Percentiles rank a stretch among this genome's conserved stretches.
These are phyloP conservation scores for Thermomucor indicae-seudaticae DNA, from an alignment of 371 early-diverging fungal species.

Conservation along the genomic window DNA sequence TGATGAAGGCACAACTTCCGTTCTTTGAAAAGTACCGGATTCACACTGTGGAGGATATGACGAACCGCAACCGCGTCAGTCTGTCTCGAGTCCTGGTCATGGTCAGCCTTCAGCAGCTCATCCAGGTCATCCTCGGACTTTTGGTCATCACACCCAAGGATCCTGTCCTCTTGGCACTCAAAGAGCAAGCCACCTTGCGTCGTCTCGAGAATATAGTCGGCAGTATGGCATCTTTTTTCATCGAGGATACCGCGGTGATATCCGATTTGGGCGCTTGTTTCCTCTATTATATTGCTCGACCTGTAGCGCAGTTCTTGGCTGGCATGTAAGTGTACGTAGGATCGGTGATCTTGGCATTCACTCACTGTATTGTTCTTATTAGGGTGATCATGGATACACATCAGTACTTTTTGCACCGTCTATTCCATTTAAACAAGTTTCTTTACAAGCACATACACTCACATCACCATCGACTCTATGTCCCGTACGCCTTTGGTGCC, in stretches of 20 bases:
- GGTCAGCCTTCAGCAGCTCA: slow-evolving; percentile 53
- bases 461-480: slow-evolving; percentile 73
- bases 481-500: slow-evolving; percentile 77
- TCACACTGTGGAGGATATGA: slow-evolving; percentile 61
- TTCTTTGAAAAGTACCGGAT: slow-evolving; percentile 72
- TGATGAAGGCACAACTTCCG: slow-evolving; percentile 55
- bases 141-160: slow-evolving; percentile 19
- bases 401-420: slow-evolving; percentile 77
- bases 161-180: slow-evolving; percentile 10
- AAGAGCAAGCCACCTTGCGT: no score
- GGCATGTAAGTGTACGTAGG: slow-evolving; percentile 25
- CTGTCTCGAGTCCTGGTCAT: slow-evolving; percentile 47
- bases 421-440: slow-evolving; percentile 64
- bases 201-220: no score
- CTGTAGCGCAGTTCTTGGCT: slow-evolving; percentile 22
- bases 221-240: no score
- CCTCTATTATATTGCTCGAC: slow-evolving; percentile 31
- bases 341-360: slow-evolving; percentile 4
- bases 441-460: slow-evolving; percentile 75
- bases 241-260: slow-evolving; percentile 16
- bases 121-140: slow-evolving; percentile 39
- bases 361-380: slow-evolving; percentile 2
- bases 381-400: slow-evolving; percentile 60
- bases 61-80: slow-evolving; percentile 60
- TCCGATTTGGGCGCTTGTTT: slow-evolving; percentile 47